A percentile compares a stretch with the other conserved stretches of the same genome.
Conservation (phyloP, 2,329 filamentous ascomycete genomes). For the Phialocephala subalpina region DNA sequence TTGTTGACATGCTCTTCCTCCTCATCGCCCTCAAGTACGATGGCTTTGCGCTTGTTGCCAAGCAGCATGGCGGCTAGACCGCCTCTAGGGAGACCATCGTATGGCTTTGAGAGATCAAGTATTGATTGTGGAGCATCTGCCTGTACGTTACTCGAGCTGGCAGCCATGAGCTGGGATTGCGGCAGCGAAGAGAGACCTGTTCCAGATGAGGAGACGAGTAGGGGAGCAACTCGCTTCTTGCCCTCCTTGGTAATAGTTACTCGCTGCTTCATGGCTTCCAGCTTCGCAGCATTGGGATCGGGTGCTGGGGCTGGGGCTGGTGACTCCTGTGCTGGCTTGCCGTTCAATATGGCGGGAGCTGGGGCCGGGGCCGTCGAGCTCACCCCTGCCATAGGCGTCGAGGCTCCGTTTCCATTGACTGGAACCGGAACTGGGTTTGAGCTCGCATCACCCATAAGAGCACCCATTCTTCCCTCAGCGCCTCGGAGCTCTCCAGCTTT, state of each 20-base stretch:
- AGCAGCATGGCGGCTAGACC: conserved; percentile 86
- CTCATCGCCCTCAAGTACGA: conserved; percentile 77
- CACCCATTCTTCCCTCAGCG: conserved; percentile 95
- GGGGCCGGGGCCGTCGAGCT: conserved; percentile 24
- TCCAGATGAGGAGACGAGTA: conserved; percentile 89
- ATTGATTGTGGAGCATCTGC: conserved; percentile 82
- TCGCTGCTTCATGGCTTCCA: conserved; percentile 82
- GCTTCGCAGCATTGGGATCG: conserved; percentile 64
- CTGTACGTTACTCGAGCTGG: conserved; percentile 70
- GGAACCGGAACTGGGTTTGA: conserved; percentile 40
- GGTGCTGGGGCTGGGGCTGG: conserved; percentile 48
- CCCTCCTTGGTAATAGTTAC: conserved; percentile 97
- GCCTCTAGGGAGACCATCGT: conserved; percentile 90
- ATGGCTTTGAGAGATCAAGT: conserved; percentile 91
- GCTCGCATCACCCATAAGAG: conserved; percentile 89
- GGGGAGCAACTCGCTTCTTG: conserved; percentile 92
- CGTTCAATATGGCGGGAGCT: conserved; percentile 34
- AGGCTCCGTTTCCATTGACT: conserved; percentile 38
- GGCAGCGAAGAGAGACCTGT: conserved; percentile 88
- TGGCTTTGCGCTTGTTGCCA: conserved; percentile 90
- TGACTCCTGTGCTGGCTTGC: conserved; percentile 32
- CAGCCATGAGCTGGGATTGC: conserved; percentile 85
- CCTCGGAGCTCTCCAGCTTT: conserved; percentile 90
- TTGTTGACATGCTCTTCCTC: conserved; percentile 67
- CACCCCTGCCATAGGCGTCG: conserved; percentile 36